Base-by-base conservation (phyloP, 2,329 filamentous ascomycete genomes). In the Neonectria ditissima region DNA sequence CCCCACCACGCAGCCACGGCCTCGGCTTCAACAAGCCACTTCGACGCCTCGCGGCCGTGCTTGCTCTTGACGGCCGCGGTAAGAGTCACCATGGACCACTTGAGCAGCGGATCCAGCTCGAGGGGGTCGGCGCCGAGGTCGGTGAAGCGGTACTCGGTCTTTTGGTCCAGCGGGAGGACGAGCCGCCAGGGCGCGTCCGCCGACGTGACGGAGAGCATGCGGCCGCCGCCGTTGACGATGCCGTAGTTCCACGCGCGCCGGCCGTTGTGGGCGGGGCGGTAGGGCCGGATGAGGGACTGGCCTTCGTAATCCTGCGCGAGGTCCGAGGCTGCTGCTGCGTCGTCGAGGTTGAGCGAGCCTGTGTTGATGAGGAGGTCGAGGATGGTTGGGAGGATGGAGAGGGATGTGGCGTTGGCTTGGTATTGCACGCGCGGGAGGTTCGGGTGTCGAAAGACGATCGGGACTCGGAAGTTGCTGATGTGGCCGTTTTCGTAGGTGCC, bases 341-440 rank as follows among this genome's bases (percentile, higher is more conserved):
- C 72, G n/a, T 67, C 65, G 13, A 69, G 53, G 50, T 73, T 70
- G 10, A 79, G 73, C 1, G 77, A 79, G 9, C 68, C 73, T 0
- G 74, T 78, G 52, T 78, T 76, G 20, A 75, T 66, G 11, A 79
- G 76, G 0, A 79, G 65, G 14, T 79, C 77, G 34, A 79, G 71
- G n/a, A 79, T 76, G 0, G 77, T 78, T 0, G 77, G 77, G 2
- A 79, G 69, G 22, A 79, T 76, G 16, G 75, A 76, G 14, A 75
- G 59, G 1, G 76, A 76, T 1, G 75, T 74, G 8, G 75, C 75
- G 30, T 75, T 72, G 43, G 73, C 74, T 18, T 77, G 63, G 59
- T 78, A 71, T 28, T 77, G 68, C 2, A 78, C 59, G 6, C 70
- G 65, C 2, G 77, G 77, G 2, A 79, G 68, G 14, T 73, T 67